Conservation (phyloP, 2,329 filamentous ascomycete species). For the Colletotrichum neosansevieriae region DNA sequence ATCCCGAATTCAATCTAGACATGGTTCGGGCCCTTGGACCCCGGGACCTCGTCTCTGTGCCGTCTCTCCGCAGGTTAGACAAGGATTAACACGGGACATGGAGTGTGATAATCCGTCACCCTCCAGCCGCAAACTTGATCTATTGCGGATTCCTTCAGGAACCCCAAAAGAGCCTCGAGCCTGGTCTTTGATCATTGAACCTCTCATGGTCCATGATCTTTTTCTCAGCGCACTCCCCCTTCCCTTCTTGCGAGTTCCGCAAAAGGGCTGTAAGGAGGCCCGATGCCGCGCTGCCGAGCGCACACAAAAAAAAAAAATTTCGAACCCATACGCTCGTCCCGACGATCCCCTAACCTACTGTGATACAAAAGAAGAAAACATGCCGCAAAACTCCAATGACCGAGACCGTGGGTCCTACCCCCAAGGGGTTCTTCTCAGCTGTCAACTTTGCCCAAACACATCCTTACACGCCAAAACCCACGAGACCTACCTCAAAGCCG, state of each 20-base stretch:
- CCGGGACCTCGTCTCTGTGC: too few relatives aligned
- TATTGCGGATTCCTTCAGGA: neutral
- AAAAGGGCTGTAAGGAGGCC: neutral
- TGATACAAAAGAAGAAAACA: conserved; percentile 2
- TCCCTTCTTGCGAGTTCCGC: too few relatives aligned
- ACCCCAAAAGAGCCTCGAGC: neutral
- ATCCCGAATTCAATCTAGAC: too few relatives aligned
- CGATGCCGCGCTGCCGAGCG: neutral
- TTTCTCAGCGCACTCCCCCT: neutral
- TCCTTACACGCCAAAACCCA: too few relatives aligned
- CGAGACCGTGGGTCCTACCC: conserved; percentile 7
- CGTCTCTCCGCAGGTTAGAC: too few relatives aligned
- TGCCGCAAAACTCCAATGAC: neutral
- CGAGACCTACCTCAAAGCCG: too few relatives aligned
- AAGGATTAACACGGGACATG: too few relatives aligned
- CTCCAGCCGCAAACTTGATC: neutral
- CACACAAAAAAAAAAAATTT: neutral
- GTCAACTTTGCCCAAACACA: neutral
- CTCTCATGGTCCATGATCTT: neutral
- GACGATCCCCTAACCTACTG: conserved; percentile 11
- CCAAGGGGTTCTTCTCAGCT: neutral
- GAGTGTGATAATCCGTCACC: too few relatives aligned
- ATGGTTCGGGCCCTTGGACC: neutral
- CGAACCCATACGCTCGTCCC: too few relatives aligned
- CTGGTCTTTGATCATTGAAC: neutral